Percentiles rank a stretch among this genome's conserved stretches.
Conservation (phyloP, 1,284 basidiomycete genomes). For the Hemileia vastatrix region DNA sequence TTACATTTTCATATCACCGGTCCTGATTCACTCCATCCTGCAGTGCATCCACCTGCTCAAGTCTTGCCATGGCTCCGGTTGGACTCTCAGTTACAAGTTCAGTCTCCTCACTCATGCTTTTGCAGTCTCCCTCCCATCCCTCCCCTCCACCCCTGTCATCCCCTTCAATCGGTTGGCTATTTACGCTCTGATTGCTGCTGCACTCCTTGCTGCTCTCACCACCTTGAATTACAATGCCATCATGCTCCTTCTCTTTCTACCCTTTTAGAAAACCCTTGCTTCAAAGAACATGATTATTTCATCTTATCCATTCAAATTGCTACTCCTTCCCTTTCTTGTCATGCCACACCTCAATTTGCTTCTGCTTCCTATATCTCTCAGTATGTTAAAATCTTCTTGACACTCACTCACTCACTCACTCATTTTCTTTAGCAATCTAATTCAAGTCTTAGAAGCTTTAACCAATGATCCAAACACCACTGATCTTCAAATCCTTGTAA, state of each 20-base stretch:
- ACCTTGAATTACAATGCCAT: slow-evolving; percentile 56
- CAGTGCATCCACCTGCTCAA: too few species aligned
- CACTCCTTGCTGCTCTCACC: slow-evolving; percentile 57
- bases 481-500: slow-evolving; percentile 58
- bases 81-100: too few species aligned
- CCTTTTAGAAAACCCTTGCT: too few species aligned
- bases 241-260: slow-evolving; percentile 50
- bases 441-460: slow-evolving; percentile 35
- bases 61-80: too few species aligned
- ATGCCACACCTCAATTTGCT: slow-evolving; percentile 58
- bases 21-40: too few species aligned
- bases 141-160: too few species aligned
- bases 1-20: too few species aligned
- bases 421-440: slow-evolving; percentile 16
- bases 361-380: slow-evolving; percentile 57
- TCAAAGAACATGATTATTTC: slow-evolving; percentile 58
- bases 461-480: slow-evolving; percentile 45
- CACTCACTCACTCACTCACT: slow-evolving; percentile 38
- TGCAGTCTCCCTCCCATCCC: too few species aligned
- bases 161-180: too few species aligned
- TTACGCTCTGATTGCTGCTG: too few species aligned
- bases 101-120: too few species aligned
- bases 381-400: slow-evolving; percentile 51
- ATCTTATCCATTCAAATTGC: slow-evolving; percentile 62
- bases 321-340: slow-evolving; percentile 56